A percentile compares a stretch with the other conserved stretches of the same genome.
phyloP scores from a whole-genome alignment of 768 basidiomycete species.

The Boletus sp. region DNA sequence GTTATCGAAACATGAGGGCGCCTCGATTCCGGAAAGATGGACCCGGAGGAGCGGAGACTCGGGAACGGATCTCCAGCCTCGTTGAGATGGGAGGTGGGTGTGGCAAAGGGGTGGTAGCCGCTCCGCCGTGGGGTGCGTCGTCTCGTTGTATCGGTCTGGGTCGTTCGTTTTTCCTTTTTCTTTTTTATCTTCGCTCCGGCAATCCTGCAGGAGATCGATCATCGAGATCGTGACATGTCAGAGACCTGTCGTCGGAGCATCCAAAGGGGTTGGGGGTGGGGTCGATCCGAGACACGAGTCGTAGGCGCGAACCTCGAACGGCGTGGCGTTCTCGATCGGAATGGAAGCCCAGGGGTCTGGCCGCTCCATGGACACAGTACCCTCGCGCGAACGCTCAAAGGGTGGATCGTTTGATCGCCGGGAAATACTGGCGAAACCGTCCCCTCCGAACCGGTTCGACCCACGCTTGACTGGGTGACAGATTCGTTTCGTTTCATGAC shows the following conservation, averaged over 20 bases:
- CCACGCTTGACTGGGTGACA: no score
- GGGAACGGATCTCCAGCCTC: not conserved
- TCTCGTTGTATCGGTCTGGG: not conserved
- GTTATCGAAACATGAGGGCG: not conserved
- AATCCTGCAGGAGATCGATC: not conserved
- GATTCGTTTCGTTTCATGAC: no score
- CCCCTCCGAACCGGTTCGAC: no score
- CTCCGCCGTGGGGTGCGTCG: not conserved
- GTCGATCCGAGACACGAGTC: not conserved
- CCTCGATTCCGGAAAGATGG: not conserved
- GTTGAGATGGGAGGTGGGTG: not conserved
- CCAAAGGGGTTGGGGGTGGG: not conserved
- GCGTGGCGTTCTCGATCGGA: no score
- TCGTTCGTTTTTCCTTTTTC: not conserved
- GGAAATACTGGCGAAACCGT: no score
- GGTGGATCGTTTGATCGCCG: no score
- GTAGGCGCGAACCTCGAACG: no score
- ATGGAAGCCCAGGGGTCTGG: no score
- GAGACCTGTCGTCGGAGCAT: not conserved
- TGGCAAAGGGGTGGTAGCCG: not conserved
- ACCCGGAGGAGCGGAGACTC: not conserved
- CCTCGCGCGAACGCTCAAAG: conserved; percentile 9
- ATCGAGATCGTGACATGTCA: not conserved
- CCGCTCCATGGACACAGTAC: no score
- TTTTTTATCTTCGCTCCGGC: not conserved